Evolutionary conservation across 228 moss, liverwort and hornwort species (phyloP).

Genomic region (Sphagnum magellanicum): DNA sequence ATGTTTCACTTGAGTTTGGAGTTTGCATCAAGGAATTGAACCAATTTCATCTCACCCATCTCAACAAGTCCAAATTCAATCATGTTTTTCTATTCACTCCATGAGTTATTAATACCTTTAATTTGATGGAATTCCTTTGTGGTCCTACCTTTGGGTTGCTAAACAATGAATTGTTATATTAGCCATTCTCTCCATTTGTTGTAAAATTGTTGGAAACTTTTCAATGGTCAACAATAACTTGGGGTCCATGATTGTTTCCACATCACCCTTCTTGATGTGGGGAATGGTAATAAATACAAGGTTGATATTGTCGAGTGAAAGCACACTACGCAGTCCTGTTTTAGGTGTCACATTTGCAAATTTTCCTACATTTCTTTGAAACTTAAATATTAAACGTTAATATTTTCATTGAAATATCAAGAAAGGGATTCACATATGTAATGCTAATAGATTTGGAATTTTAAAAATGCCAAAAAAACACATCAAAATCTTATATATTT

Average conservation of each 20-base stretch:
- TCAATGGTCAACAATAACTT: background rate
- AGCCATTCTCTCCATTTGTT: background rate
- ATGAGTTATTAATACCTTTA: background rate
- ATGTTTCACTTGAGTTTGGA: too few relatives aligned
- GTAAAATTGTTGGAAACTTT: background rate
- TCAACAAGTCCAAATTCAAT: background rate
- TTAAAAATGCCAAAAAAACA: too few relatives aligned
- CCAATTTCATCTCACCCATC: background rate
- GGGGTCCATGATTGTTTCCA: background rate
- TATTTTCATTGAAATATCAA: too few relatives aligned
- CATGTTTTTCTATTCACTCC: background rate
- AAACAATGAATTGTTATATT: constrained; percentile 7
- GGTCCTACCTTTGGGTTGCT: background rate
- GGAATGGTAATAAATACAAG: background rate
- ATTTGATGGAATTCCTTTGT: constrained; percentile 2
- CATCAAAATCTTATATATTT: too few relatives aligned
- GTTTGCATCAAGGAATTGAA: too few relatives aligned
- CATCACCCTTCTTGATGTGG: background rate
- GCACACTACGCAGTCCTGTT: too few relatives aligned
- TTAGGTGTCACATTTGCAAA: too few relatives aligned
- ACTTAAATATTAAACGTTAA: too few relatives aligned
- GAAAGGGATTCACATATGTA: too few relatives aligned
- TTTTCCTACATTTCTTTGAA: too few relatives aligned
- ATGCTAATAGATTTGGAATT: too few relatives aligned
- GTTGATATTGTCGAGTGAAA: background rate